Base-by-base conservation (phyloP, 257 asterid species). In the Rubia yunnanensis region DNA sequence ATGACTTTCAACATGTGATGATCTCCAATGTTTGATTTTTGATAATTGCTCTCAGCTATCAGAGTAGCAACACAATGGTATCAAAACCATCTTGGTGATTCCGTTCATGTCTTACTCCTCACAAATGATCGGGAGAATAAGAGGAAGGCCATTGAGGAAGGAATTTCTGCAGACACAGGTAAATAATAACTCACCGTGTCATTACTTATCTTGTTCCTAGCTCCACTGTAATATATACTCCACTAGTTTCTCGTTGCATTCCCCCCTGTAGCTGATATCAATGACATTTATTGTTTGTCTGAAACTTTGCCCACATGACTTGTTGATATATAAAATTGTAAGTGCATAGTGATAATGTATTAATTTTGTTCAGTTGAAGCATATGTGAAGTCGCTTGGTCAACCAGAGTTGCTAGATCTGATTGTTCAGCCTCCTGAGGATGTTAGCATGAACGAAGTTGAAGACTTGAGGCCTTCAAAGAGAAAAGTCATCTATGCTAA, bases 121-220 rank as follows among this genome's bases (percentile, higher is more conserved):
- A 94, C 99, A 36, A 94, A 94, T 77, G 99, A 94, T 68, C 81
- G 84, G 77, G 97, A 94, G 39, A 94, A 90, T 78, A 86, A 81
- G 82, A 86, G 79, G 74, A 94, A 94, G 77, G 97, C 99, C 72
- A 65, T 69, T 20, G 81, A 81, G 63, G 91, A 84, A 69, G 97
- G 96, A 55, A 90, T 94, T 81, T 71, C 76, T 73, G 99, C 95
- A 14, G 97, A 88, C 81, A 90, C 99, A 76, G 89, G 99, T 94
- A 74, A 55, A 3, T 6, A 24, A 39, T 44, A 64, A 70, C 5
- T 22, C 1, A 3, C 48, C 3, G 3, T 1, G 20, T 8, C 68
- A 46, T 48, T 57, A 64, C 30, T 20, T 65, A 30, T 65, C 54
- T 36, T 23, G 64, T 35, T 27, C 5, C 32, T 20, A 24, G 15